Percentiles rank a stretch among this genome's conserved stretches.
These are phyloP conservation scores for Fusarium incarnatum DNA, from an alignment of 2,329 filamentous ascomycete species.

Conservation along the genomic window DNA sequence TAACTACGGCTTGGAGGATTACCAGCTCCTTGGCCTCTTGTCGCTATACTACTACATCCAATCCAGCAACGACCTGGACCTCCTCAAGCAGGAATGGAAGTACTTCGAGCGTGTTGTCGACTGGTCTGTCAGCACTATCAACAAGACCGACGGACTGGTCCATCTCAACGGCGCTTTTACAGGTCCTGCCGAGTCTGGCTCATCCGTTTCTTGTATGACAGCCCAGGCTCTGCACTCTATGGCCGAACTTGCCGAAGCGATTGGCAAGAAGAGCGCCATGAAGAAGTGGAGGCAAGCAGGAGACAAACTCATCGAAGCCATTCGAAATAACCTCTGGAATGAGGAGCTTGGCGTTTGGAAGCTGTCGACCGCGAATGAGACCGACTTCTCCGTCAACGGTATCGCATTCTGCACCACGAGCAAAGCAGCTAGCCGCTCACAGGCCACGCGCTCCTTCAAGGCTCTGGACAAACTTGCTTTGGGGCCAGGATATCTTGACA, in stretches of 20 bases:
- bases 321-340: slow-evolving; percentile 13
- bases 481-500: slow-evolving; percentile 10
- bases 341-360: slow-evolving; percentile 7
- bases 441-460: background rate
- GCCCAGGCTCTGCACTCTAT: slow-evolving; percentile 6
- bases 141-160: background rate
- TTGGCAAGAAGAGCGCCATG: background rate
- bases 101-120: slow-evolving; percentile 6
- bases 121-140: slow-evolving; percentile 5
- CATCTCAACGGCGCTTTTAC: slow-evolving; percentile 8
- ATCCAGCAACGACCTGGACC: slow-evolving; percentile 4
- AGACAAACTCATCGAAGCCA: background rate
- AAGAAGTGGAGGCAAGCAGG: slow-evolving; percentile 1
- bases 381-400: slow-evolving; percentile 6
- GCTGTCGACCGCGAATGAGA: background rate
- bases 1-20: slow-evolving; percentile 10
- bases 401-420: slow-evolving; percentile 11
- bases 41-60: slow-evolving; percentile 6
- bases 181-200: slow-evolving; percentile 1
- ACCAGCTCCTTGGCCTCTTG: slow-evolving; percentile 10
- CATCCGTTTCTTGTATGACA: slow-evolving; percentile 10
- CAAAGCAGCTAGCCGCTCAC: background rate
- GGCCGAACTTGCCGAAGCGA: slow-evolving; percentile 10
- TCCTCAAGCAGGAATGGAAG: slow-evolving; percentile 7
- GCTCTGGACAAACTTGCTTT: slow-evolving; percentile 1